Conservation (phyloP, 202 grass and related monocot species). For the Digitaria exilis region DNA sequence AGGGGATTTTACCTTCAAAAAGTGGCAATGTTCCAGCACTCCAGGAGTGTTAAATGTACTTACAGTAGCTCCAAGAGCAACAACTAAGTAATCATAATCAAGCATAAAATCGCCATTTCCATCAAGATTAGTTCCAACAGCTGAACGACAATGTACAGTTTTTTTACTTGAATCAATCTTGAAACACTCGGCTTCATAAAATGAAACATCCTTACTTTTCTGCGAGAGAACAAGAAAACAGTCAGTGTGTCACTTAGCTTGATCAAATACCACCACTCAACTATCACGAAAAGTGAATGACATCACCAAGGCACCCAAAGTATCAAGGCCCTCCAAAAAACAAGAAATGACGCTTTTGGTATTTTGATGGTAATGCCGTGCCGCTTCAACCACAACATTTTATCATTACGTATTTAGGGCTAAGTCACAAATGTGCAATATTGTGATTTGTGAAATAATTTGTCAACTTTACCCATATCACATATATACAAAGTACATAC, state of each 20-base stretch:
- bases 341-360: neutral
- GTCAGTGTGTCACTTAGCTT: conserved; percentile 14
- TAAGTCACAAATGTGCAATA: neutral
- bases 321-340: neutral
- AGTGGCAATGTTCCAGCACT: conserved; percentile 77
- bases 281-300: neutral
- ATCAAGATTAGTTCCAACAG: too few relatives aligned
- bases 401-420: neutral
- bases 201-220: conserved; percentile 55
- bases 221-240: neutral
- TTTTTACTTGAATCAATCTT: conserved; percentile 29
- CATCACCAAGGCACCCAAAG: neutral
- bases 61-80: conserved; percentile 71
- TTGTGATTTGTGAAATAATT: neutral
- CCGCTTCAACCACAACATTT: neutral
- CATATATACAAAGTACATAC: neutral
- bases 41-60: conserved; percentile 96
- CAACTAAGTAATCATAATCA: conserved; percentile 46
- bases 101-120: conserved; percentile 71
- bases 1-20: conserved; percentile 74
- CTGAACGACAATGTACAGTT: neutral
- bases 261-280: neutral
- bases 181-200: too few relatives aligned
- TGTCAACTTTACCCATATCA: neutral
- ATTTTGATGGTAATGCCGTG: neutral